Conservation (phyloP, 1,139 yeast species). For the Suhomyces coccinellae region DNA sequence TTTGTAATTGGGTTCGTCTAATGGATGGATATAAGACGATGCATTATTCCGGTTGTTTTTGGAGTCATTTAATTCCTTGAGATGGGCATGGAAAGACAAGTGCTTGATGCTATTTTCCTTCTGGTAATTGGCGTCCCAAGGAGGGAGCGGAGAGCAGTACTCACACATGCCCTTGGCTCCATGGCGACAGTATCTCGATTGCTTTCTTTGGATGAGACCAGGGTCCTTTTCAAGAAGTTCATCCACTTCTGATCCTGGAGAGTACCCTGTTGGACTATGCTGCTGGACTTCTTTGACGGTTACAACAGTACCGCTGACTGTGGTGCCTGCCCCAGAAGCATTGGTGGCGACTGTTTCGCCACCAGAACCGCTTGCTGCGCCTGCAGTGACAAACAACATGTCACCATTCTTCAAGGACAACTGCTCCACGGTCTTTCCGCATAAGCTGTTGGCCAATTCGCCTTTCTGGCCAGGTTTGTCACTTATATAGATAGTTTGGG, state of each 20-base stretch:
- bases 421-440: constrained; percentile 47
- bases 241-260: constrained; percentile 38
- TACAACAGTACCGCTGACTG: constrained; percentile 10
- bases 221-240: constrained; percentile 60
- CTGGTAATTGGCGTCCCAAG: constrained; percentile 83
- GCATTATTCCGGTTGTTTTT: constrained; percentile 64
- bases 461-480: constrained; percentile 52
- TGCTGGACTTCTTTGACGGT: constrained; percentile 4
- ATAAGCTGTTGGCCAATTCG: constrained; percentile 42
- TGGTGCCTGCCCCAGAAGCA: constrained; percentile 7
- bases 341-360: constrained; percentile 1
- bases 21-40: constrained; percentile 77
- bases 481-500: constrained; percentile 40
- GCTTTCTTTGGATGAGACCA: constrained; percentile 71
- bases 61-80: constrained; percentile 69
- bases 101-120: constrained; percentile 82
- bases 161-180: constrained; percentile 97
- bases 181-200: constrained; percentile 74
- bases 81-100: constrained; percentile 79
- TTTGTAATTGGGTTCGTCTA: constrained; percentile 67
- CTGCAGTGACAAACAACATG: constrained; percentile 55
- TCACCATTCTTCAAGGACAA: constrained; percentile 82
- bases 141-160: constrained; percentile 92
- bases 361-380: constrained; percentile 2
- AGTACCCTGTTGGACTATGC: not conserved